These are phyloP conservation scores for Nicotiana knightiana DNA, from an alignment of 257 asterid genomes.

Conservation along the genomic window DNA sequence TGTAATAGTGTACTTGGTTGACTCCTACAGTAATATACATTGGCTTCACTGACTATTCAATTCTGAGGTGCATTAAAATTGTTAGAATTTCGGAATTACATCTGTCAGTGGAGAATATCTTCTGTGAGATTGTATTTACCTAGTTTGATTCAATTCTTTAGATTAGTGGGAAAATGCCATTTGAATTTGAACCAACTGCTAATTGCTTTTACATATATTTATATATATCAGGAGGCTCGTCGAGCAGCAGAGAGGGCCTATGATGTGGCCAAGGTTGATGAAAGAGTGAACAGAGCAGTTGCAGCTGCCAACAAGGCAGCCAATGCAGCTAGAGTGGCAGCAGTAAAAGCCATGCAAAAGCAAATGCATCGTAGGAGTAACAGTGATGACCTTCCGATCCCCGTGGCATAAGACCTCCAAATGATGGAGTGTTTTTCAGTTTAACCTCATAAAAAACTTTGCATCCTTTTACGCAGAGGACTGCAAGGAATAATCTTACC, in stretches of 20 bases:
- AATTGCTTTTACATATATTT: not conserved
- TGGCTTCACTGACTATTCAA: too few species aligned
- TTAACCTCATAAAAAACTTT: not conserved
- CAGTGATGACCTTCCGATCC: conserved; percentile 26
- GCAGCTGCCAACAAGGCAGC: conserved; percentile 36
- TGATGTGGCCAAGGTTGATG: conserved; percentile 34
- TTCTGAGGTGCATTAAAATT: too few species aligned
- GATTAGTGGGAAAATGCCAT: not conserved
- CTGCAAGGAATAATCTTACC: not conserved
- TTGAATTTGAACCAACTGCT: not conserved
- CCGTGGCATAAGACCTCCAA: conserved; percentile 18
- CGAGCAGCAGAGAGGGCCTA: conserved; percentile 37
- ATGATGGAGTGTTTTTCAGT: not conserved
- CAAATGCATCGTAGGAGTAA: conserved; percentile 31
- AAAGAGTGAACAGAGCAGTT: conserved; percentile 38
- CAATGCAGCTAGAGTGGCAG: conserved; percentile 42
- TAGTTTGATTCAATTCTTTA: not conserved
- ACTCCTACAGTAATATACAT: too few species aligned
- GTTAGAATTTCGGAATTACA: too few species aligned
- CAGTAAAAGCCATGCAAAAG: conserved; percentile 39
- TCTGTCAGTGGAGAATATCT: too few species aligned
- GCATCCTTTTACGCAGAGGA: not conserved
- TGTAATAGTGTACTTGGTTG: not conserved
- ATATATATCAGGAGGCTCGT: conserved; percentile 33
- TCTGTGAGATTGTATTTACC: too few species aligned